A percentile compares a stretch with the other conserved stretches of the same genome.
These are phyloP conservation scores for Mycena vitilis DNA, from an alignment of 768 basidiomycete genomes.

Conservation along the genomic window DNA sequence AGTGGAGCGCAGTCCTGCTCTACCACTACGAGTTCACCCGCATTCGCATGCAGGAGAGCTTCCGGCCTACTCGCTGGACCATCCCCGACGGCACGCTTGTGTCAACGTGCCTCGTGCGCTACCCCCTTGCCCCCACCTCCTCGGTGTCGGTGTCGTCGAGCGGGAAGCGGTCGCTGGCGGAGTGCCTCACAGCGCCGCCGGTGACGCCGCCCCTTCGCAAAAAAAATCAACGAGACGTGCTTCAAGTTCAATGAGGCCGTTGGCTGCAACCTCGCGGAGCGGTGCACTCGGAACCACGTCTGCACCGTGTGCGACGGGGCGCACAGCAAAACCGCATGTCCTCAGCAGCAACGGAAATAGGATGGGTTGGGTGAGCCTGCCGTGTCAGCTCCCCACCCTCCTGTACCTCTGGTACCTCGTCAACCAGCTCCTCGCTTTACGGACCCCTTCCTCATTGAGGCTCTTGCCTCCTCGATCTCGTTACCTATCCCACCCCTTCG, in stretches of 20 bases:
- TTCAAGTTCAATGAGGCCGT: too few relatives aligned
- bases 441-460: too few relatives aligned
- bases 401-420: background rate
- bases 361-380: slow-evolving; percentile 4
- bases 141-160: background rate
- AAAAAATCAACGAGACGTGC: too few relatives aligned
- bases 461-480: background rate
- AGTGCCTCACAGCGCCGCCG: too few relatives aligned
- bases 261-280: too few relatives aligned
- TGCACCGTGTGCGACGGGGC: too few relatives aligned
- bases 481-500: too few relatives aligned
- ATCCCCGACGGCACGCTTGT: slow-evolving; percentile 13
- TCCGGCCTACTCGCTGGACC: slow-evolving; percentile 14
- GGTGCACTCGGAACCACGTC: too few relatives aligned
- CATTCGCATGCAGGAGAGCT: slow-evolving; percentile 16
- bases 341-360: slow-evolving; percentile 1
- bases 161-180: too few relatives aligned
- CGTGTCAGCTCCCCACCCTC: slow-evolving; percentile 12
- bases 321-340: background rate
- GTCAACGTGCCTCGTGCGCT: too few relatives aligned
- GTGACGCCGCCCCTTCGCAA: too few relatives aligned
- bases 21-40: slow-evolving; percentile 23
- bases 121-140: background rate
- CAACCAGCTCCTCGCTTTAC: too few relatives aligned
- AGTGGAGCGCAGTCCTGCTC: slow-evolving; percentile 13